Evolutionary conservation across 129 eudicot species (phyloP).

Genomic region (Flaveria robusta): DNA sequence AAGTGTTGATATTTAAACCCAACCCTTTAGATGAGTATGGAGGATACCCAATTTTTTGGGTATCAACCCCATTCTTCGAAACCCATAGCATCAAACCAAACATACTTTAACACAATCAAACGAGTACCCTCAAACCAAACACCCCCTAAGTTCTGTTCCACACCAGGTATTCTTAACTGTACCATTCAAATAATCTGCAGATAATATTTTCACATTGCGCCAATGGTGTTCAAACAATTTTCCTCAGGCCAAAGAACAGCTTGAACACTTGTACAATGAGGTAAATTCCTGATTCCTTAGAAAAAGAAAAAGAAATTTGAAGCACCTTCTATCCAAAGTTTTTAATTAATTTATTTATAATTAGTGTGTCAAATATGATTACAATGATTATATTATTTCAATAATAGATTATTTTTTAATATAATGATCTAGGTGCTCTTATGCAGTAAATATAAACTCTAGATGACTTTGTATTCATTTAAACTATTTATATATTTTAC

Average conservation of each 20-base stretch:
- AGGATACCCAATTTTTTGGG: not conserved
- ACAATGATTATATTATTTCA: not conserved
- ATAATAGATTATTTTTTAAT: not conserved
- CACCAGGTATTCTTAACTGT: not conserved
- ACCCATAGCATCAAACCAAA: not conserved
- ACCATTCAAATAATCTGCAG: conserved; percentile 38
- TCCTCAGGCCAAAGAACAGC: conserved; percentile 97
- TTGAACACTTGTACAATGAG: conserved; percentile 87
- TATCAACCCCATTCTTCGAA: not conserved
- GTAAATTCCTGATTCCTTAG: conserved; percentile 36
- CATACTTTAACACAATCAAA: not conserved
- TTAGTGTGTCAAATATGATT: conserved; percentile 3
- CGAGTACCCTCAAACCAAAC: conserved; percentile 6
- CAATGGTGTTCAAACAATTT: conserved; percentile 97
- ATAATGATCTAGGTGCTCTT: not conserved
- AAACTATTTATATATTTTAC: not conserved
- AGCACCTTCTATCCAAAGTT: not conserved
- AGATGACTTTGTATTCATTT: not conserved
- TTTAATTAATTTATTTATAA: not conserved
- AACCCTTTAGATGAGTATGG: not conserved
- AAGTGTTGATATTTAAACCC: not conserved
- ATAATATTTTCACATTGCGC: conserved; percentile 78
- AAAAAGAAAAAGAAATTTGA: not conserved
- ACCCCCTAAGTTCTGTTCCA: conserved; percentile 16
- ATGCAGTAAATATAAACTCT: not conserved